phyloP scores from a whole-genome alignment of 805 yeast species.

The Lipomyces japonicus region DNA sequence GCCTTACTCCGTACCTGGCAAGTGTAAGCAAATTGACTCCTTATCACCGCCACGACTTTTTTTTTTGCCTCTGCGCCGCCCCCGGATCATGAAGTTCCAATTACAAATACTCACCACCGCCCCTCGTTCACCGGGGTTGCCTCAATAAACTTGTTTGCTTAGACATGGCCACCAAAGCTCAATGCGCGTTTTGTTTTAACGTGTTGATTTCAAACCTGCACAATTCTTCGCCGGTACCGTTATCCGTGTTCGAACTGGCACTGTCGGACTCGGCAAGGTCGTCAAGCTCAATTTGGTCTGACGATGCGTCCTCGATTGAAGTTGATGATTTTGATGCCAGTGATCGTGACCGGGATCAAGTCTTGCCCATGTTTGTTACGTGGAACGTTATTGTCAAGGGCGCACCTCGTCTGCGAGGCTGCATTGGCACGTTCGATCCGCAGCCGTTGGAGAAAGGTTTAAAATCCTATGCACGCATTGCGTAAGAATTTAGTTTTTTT shows the following conservation, averaged over 20 bases:
- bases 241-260: conserved; percentile 15
- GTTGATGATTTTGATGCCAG: background rate
- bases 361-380: conserved; percentile 75
- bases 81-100: no score
- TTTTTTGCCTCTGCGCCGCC: no score
- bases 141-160: no score
- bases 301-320: background rate
- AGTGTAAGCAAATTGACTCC: no score
- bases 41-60: no score
- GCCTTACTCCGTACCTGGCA: no score
- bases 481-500: conserved; percentile 35
- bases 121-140: no score
- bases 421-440: conserved; percentile 82
- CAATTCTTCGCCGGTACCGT: conserved; percentile 12
- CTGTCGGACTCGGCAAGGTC: background rate
- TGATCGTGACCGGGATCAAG: background rate
- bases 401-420: conserved; percentile 61
- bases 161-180: conserved; percentile 28
- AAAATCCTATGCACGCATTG: conserved; percentile 54
- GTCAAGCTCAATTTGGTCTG: no score
- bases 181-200: conserved; percentile 31
- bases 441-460: conserved; percentile 57
- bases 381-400: conserved; percentile 51
- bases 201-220: conserved; percentile 23
- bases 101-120: no score